These are phyloP conservation scores for Saccharomycopsis vini DNA, from an alignment of 805 yeast species.

Conservation along the genomic window DNA sequence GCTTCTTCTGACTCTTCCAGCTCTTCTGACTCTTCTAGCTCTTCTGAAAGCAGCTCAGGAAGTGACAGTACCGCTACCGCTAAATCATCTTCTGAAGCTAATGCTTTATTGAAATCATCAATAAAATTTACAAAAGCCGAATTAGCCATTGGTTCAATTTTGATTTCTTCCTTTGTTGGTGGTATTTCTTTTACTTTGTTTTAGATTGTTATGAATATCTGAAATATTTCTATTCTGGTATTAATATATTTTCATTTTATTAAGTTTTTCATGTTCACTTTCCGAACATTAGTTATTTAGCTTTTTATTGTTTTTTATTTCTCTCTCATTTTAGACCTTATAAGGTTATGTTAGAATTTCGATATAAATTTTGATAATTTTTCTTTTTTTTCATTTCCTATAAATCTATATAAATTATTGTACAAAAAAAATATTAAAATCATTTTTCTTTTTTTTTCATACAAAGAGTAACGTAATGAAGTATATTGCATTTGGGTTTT, in stretches of 20 bases:
- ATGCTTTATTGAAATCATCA: background rate
- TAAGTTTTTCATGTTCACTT: too few relatives aligned
- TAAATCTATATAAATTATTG: too few relatives aligned
- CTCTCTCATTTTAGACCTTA: background rate
- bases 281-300: too few relatives aligned
- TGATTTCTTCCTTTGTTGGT: constrained; percentile 17
- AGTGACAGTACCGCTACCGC: constrained; percentile 22
- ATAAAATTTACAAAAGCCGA: constrained; percentile 14
- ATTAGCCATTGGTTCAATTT: constrained; percentile 10
- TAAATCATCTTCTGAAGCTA: constrained; percentile 22
- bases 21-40: constrained; percentile 22
- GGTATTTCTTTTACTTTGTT: constrained; percentile 14
- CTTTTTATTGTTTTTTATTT: background rate
- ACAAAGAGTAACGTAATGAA: too few relatives aligned
- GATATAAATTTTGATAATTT: too few relatives aligned
- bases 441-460: too few relatives aligned
- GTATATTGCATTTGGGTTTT: too few relatives aligned
- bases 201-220: background rate
- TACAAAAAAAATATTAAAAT: too few relatives aligned
- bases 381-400: too few relatives aligned
- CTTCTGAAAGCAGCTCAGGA: constrained; percentile 22
- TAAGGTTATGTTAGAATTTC: background rate
- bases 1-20: constrained; percentile 32
- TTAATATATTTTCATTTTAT: background rate
- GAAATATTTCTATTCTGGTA: too few relatives aligned